These are phyloP conservation scores for Cryphonectria japonica DNA, from an alignment of 2,329 filamentous ascomycete species.

Conservation along the genomic window DNA sequence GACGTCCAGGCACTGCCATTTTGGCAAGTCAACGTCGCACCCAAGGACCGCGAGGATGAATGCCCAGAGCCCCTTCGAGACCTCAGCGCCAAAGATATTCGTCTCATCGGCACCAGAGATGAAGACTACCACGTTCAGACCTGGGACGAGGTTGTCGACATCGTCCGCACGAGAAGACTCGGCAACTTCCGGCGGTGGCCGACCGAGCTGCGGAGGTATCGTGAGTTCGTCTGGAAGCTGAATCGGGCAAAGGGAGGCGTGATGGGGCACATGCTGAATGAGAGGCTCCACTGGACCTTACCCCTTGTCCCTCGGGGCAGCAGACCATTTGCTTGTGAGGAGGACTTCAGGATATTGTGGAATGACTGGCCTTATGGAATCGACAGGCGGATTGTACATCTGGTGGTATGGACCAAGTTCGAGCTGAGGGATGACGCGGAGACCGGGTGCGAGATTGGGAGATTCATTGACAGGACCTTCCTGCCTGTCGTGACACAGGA, in stretches of 20 bases:
- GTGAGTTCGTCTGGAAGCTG: slow-evolving; percentile 68
- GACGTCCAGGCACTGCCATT: slow-evolving; percentile 55
- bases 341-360: slow-evolving; percentile 73
- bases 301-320: slow-evolving; percentile 42
- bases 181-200: slow-evolving; percentile 78
- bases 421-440: slow-evolving; percentile 68
- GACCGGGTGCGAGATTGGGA: slow-evolving; percentile 68
- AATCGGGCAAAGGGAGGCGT: slow-evolving; percentile 69
- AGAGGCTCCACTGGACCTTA: slow-evolving; percentile 71
- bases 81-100: slow-evolving; percentile 68
- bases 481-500: slow-evolving; percentile 53
- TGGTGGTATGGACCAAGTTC: slow-evolving; percentile 95
- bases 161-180: slow-evolving; percentile 69
- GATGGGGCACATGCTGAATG: slow-evolving; percentile 72
- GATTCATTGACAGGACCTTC: slow-evolving; percentile 72
- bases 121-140: slow-evolving; percentile 62
- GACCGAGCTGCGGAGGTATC: slow-evolving; percentile 77
- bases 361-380: slow-evolving; percentile 97
- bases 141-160: slow-evolving; percentile 71
- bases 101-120: slow-evolving; percentile 74
- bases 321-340: slow-evolving; percentile 48
- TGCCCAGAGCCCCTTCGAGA: slow-evolving; percentile 74
- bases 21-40: slow-evolving; percentile 82
- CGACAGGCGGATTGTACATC: slow-evolving; percentile 75
- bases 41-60: slow-evolving; percentile 59